Base-by-base conservation (phyloP, 23 red algal genomes). In the Gracilaria vermiculophylla region DNA sequence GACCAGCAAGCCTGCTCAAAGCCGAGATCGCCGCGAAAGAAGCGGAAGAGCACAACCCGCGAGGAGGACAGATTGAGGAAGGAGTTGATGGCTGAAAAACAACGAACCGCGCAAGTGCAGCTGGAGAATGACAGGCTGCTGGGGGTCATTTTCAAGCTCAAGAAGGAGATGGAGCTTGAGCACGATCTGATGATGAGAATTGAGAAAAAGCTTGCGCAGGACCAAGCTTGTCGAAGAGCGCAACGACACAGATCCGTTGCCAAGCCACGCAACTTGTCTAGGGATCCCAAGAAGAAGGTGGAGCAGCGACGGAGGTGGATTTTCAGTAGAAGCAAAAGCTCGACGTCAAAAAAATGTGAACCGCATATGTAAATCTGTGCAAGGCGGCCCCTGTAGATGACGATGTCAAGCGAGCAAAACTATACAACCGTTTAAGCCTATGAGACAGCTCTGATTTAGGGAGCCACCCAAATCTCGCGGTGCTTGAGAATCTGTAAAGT, bases 71-170 rank as follows among this genome's bases (percentile, higher is more conserved):
- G 67, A 20, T 11, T 73, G 36, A 42, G 67, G 6, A 73, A 37
- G 67, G 67, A 73, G 67, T 32, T 73, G 2, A 39, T 73, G 40
- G 32, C 32, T 36, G 67, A 73, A 40, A 73, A 73, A 36, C 67
- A 73, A 40, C 31, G 33, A 23, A 73, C 39, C 2, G 67, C 36
- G 1, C 28, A 47, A 13, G 23, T 73, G 20, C 67, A 73, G 67
- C 2, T 48, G 37, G 67, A 73, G 67, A 73, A 73, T 73, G 67
- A 73, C 37, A 42, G 67, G 8, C 42, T 73, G 37, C 37, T 73
- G 31, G 67, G 32, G 20, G 67, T 73, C 2, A 73, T 73, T 34
- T 28, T 73, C 7, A 73, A 47, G 67, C 67, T 73, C 32, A 73
- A 73, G 17, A 13, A 20, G 9, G 67, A 73, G 33, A 45, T 73